Percentiles rank a stretch among this genome's conserved stretches.
These are phyloP conservation scores for Crocinoboletus sp. DNA, from an alignment of 1,284 basidiomycete genomes.

Conservation along the genomic window DNA sequence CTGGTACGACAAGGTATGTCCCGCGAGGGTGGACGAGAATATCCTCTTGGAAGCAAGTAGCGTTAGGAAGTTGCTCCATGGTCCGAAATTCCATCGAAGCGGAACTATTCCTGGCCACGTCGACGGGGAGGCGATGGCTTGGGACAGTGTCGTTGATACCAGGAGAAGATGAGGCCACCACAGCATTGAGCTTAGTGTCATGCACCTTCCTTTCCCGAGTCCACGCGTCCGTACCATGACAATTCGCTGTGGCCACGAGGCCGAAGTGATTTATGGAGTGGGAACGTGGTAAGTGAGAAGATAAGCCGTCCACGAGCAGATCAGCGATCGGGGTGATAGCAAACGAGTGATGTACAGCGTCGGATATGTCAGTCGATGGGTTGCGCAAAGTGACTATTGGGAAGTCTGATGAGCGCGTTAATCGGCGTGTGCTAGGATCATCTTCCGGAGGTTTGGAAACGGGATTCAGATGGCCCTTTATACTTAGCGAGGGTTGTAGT, in stretches of 20 bases:
- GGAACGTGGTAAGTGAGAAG: slow-evolving; percentile 8
- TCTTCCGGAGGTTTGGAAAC: neutral
- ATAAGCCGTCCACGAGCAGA: slow-evolving; percentile 2
- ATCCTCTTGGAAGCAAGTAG: neutral
- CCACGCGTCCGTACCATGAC: slow-evolving; percentile 31
- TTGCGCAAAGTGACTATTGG: neutral
- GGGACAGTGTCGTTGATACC: slow-evolving; percentile 2
- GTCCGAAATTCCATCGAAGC: slow-evolving; percentile 10
- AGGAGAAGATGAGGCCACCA: slow-evolving; percentile 10
- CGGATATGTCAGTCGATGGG: slow-evolving; percentile 10
- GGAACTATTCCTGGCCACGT: slow-evolving; percentile 2
- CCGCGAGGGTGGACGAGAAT: neutral
- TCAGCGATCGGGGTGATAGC: neutral
- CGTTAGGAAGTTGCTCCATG: neutral
- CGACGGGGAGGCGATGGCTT: slow-evolving; percentile 1
- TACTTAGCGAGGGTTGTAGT: neutral
- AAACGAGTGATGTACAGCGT: neutral
- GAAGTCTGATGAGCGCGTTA: slow-evolving; percentile 1
- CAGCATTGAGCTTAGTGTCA: slow-evolving; percentile 11
- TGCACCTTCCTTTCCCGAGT: slow-evolving; percentile 6
- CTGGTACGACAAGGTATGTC: slow-evolving; percentile 2
- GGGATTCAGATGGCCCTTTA: slow-evolving; percentile 1
- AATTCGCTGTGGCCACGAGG: slow-evolving; percentile 20
- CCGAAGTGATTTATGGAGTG: slow-evolving; percentile 9
- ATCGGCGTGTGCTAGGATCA: neutral